Evolutionary conservation across 78 protist genomes (phyloP), one percentile per base, ranked within the genome.

Genomic region (Dictyostelium discoideum): DNA sequence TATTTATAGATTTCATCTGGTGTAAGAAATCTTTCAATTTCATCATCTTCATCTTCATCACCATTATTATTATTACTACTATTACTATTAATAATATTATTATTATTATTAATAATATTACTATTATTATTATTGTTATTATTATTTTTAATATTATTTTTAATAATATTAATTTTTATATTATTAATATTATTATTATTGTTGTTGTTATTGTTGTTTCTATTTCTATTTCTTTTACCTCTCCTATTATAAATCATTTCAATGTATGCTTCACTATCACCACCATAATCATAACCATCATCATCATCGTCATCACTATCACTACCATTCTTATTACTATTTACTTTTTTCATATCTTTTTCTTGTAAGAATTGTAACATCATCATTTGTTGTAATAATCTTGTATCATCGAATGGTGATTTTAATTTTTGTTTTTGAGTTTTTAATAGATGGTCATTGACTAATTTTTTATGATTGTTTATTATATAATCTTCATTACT

Each of bases 341-440:
- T 67, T 67, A 24, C 32, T 24, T 67, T 67, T 67, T 67, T 67
- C 65, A 54, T 54, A 54, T 54, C 65, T 54, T 54, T 29, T 26
- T n/a, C 78, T 72, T 32, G 79, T 11, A 14, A 2, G 11, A 16
- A 32, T 73, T 73, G 79, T 73, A 73, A 32, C 37, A 26, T 26
- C 26, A 67, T 67, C 76, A 73, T 32, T 73, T 73, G 79, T 73
- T 32, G 40, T 73, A 73, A 73, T 29, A 73, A 73, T 73, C 16
- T 73, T 32, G 39, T 13, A 73, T 73, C n/a, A 29, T 73, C 79
- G 9, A 73, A 73, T 73, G 79, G 79, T 26, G 79, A 73, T 73
- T 73, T 73, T 73, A 73, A 73, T 73, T 73, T 73, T 26, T 29
- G 40, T 73, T 73, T 73, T 73, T 73, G 79, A 3, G 13, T 32